Evolutionary conservation across 371 early-diverging fungal species (phyloP).

Genomic region (Zychaea mexicana): DNA sequence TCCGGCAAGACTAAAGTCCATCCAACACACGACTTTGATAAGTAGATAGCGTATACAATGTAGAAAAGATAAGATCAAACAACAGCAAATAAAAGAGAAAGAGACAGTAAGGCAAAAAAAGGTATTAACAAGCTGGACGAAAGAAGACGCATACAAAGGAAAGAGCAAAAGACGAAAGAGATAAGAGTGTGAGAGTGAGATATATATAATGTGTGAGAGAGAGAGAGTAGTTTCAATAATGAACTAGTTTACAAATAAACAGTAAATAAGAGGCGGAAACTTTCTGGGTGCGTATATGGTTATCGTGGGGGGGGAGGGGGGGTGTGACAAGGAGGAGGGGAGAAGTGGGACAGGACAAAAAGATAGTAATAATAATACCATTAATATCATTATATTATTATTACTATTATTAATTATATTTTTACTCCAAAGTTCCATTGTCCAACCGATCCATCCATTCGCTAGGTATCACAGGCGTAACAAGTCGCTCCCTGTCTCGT

Average conservation of each 20-base stretch:
- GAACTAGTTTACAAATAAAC: too few species aligned
- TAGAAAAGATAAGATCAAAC: too few species aligned
- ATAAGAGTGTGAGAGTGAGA: background rate
- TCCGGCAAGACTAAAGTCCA: too few species aligned
- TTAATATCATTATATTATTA: too few species aligned
- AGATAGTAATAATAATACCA: background rate
- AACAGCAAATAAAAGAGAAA: background rate
- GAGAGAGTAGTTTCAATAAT: too few species aligned
- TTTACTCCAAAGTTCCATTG: slow-evolving; percentile 8
- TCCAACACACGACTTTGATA: too few species aligned
- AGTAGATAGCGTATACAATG: too few species aligned
- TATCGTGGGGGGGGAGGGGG: too few species aligned
- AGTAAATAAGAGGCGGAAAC: too few species aligned
- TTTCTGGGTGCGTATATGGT: too few species aligned
- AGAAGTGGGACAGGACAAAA: background rate
- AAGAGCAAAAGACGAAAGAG: background rate
- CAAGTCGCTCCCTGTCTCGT: slow-evolving; percentile 13
- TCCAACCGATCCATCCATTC: slow-evolving; percentile 22
- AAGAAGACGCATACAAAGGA: background rate
- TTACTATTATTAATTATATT: background rate
- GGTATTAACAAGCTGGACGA: background rate
- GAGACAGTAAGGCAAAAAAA: background rate
- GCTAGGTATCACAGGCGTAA: slow-evolving; percentile 15
- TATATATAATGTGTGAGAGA: too few species aligned
- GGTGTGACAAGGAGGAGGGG: background rate